phyloP scores from a whole-genome alignment of 768 basidiomycete species.

The Agrocybe chaxingu region DNA sequence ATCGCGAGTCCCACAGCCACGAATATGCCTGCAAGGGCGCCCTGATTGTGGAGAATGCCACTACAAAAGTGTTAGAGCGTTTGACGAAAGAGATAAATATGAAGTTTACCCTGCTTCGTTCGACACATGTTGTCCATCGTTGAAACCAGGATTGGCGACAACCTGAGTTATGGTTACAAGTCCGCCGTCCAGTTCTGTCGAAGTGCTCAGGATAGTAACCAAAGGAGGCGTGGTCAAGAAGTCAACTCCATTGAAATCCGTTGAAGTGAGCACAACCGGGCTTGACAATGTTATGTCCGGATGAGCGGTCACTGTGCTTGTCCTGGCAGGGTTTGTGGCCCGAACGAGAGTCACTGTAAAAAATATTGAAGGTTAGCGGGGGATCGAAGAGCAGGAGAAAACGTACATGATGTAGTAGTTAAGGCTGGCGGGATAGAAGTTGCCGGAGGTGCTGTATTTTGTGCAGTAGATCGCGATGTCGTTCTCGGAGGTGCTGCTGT shows the following conservation, averaged over 20 bases:
- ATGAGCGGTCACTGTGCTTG: slow-evolving; percentile 16
- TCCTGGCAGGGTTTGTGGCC: slow-evolving; percentile 5
- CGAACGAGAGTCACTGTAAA: slow-evolving; percentile 13
- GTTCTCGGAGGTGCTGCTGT: too few species aligned
- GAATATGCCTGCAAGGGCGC: slow-evolving; percentile 74
- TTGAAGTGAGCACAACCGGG: slow-evolving; percentile 40
- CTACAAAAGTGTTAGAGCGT: slow-evolving; percentile 1
- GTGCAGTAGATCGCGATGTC: too few species aligned
- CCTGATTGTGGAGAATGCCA: slow-evolving; percentile 47
- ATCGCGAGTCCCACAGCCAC: slow-evolving; percentile 59
- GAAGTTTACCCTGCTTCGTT: slow-evolving; percentile 9
- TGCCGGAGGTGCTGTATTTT: neutral
- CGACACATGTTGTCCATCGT: slow-evolving; percentile 7
- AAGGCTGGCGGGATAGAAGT: slow-evolving; percentile 8
- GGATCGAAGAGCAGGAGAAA: neutral
- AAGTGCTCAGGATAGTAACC: slow-evolving; percentile 44
- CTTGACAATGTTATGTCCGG: slow-evolving; percentile 22
- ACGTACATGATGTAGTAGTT: slow-evolving; percentile 15
- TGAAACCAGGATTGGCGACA: slow-evolving; percentile 40
- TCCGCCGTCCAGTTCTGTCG: slow-evolving; percentile 41
- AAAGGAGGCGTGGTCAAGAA: slow-evolving; percentile 41
- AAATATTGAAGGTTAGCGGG: neutral
- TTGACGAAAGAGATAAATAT: neutral
- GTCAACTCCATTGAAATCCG: slow-evolving; percentile 33
- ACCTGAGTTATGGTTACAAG: slow-evolving; percentile 49